These are phyloP conservation scores for Graphiopsis chlorocephala DNA, from an alignment of 2,329 filamentous ascomycete species.

Conservation along the genomic window DNA sequence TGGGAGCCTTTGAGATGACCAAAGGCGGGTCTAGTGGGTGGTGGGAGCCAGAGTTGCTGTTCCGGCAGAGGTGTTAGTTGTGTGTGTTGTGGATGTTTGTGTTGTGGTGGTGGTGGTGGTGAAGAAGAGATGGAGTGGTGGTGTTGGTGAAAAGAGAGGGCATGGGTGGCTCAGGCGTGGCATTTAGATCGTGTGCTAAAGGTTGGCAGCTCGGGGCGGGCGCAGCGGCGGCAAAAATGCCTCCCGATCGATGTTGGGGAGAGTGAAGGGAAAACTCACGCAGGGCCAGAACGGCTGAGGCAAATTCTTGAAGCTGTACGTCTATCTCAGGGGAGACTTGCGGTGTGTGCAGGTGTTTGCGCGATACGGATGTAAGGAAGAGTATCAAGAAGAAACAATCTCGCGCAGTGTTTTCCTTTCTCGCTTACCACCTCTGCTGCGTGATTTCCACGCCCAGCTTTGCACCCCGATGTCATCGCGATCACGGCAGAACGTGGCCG, in stretches of 20 bases:
- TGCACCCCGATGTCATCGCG: not conserved
- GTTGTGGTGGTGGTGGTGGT: not conserved
- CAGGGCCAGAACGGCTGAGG: not conserved
- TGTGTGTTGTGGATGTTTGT: not conserved
- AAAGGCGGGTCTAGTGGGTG: slow-evolving; percentile 29
- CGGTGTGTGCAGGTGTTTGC: not conserved
- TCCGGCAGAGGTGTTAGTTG: not conserved
- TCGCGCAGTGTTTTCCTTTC: not conserved
- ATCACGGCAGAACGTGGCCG: not conserved
- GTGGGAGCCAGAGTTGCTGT: slow-evolving; percentile 17
- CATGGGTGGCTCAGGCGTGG: not conserved
- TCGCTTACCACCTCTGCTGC: slow-evolving; percentile 1
- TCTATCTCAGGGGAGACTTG: not conserved
- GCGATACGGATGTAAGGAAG: not conserved
- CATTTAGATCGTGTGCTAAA: slow-evolving; percentile 7
- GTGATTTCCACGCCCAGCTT: not conserved
- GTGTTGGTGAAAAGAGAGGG: not conserved
- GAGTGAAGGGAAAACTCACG: not conserved
- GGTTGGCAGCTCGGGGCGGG: slow-evolving; percentile 1
- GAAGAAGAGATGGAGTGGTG: not conserved
- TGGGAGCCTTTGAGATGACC: slow-evolving; percentile 41
- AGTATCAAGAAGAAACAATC: not conserved
- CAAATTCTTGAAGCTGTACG: not conserved
- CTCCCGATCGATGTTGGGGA: slow-evolving; percentile 4
- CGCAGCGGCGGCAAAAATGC: slow-evolving; percentile 6